Evolutionary conservation across 106 monocot genomes (phyloP).

Genomic region (Allium fistulosum): DNA sequence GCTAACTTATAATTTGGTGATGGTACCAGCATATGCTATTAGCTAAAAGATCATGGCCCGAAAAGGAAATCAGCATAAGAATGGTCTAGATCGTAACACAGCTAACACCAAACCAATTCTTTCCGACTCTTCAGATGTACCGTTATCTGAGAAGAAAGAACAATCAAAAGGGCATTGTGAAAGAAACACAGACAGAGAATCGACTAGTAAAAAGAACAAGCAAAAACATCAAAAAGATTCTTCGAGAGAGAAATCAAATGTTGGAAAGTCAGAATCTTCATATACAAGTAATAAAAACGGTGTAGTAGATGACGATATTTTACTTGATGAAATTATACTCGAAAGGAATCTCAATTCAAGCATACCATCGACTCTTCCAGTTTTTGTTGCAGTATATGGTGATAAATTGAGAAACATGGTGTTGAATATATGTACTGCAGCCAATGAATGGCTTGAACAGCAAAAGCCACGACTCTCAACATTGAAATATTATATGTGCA

Average conservation of each 20-base stretch:
- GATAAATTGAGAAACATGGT: constrained; percentile 24
- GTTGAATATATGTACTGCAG: constrained; percentile 26
- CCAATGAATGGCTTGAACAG: constrained; percentile 41
- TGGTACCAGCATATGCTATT: not conserved
- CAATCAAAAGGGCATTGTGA: constrained; percentile 10
- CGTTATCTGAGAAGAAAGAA: constrained; percentile 19
- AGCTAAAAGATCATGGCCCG: constrained; percentile 42
- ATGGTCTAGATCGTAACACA: constrained; percentile 24
- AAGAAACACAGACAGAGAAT: constrained; percentile 12
- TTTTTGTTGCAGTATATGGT: constrained; percentile 14
- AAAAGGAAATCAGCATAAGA: constrained; percentile 54
- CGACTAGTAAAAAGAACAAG: constrained; percentile 24
- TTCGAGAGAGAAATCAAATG: constrained; percentile 19
- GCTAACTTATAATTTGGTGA: not conserved
- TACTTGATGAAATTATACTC: constrained; percentile 17
- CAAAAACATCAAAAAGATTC: constrained; percentile 12
- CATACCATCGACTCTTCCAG: constrained; percentile 10
- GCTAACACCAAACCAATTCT: constrained; percentile 18
- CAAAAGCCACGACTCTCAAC: constrained; percentile 49
- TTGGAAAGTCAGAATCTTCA: constrained; percentile 11
- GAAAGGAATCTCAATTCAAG: constrained; percentile 6
- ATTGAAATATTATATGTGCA: constrained; percentile 15
- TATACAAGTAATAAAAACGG: constrained; percentile 12
- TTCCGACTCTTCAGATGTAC: constrained; percentile 16
- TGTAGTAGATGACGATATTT: constrained; percentile 5